Conservation (phyloP, 2,329 filamentous ascomycete genomes). For the Exophiala bonariae region DNA sequence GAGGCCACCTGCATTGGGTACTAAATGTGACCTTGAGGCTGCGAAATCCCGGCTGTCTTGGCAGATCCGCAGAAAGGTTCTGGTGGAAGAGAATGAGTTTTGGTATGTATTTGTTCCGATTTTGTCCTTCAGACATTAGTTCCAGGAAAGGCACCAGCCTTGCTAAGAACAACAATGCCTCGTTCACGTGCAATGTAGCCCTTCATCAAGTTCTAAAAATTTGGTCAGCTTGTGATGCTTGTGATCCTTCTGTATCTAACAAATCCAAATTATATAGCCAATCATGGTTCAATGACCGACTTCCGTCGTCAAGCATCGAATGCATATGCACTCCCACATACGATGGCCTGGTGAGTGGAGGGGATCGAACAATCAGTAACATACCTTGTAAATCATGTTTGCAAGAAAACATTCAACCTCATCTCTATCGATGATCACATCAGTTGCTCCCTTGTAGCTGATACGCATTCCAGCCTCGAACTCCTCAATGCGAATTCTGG, state of each 20-base stretch:
- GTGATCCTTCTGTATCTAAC: no score
- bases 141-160: conserved; percentile 84
- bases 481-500: conserved; percentile 77
- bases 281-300: no score
- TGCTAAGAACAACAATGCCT: conserved; percentile 88
- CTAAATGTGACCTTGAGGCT: no score
- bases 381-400: conserved; percentile 97
- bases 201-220: conserved; percentile 80
- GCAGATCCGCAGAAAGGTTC: no score
- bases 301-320: no score
- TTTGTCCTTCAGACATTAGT: conserved; percentile 62
- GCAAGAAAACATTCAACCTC: conserved; percentile 94
- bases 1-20: no score
- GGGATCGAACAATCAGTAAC: conserved; percentile 33
- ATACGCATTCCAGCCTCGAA: conserved; percentile 83
- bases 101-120: no score
- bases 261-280: no score
- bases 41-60: no score
- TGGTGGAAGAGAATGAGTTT: no score
- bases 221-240: conserved; percentile 9
- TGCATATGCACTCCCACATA: no score
- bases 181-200: conserved; percentile 93
- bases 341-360: no score
- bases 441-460: conserved; percentile 54
- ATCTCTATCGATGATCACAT: conserved; percentile 72